Conservation (phyloP, 768 basidiomycete genomes). For the Chlorophyllum brunneum region DNA sequence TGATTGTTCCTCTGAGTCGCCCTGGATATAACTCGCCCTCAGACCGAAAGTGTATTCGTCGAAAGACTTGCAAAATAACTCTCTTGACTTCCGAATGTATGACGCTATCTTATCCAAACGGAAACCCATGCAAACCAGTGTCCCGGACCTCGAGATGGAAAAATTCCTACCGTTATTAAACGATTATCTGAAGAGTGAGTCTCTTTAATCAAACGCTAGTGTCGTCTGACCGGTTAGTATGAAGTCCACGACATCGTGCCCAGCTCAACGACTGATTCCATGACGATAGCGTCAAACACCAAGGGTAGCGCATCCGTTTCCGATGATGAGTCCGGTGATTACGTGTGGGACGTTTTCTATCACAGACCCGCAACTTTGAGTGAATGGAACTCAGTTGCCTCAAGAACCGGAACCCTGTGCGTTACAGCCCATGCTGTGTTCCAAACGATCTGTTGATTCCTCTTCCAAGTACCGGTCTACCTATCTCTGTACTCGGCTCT, state of each 20-base stretch:
- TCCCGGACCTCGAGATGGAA: conserved; percentile 60
- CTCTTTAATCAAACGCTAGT: background rate
- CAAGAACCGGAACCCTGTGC: conserved; percentile 59
- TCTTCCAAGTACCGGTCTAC: conserved; percentile 59
- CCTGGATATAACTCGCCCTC: background rate
- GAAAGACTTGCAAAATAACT: conserved; percentile 37
- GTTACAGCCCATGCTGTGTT: conserved; percentile 18
- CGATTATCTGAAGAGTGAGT: conserved; percentile 65
- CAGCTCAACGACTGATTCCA: conserved; percentile 1
- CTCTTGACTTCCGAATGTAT: conserved; percentile 58
- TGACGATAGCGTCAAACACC: conserved; percentile 13
- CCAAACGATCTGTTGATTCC: background rate
- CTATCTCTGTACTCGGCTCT: conserved; percentile 48
- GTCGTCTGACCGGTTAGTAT: background rate
- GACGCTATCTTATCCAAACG: conserved; percentile 57
- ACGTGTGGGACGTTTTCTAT: conserved; percentile 85
- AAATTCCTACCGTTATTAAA: conserved; percentile 76
- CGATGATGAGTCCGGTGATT: conserved; percentile 42
- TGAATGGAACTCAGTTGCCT: conserved; percentile 52
- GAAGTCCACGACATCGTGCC: conserved; percentile 22
- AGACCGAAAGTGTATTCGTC: conserved; percentile 57
- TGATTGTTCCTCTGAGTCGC: background rate
- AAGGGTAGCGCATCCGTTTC: conserved; percentile 5
- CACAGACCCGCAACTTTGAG: conserved; percentile 56
- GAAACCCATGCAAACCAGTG: conserved; percentile 21